Base-by-base conservation (phyloP, 2,329 filamentous ascomycete genomes). In the Cercospora sp. region DNA sequence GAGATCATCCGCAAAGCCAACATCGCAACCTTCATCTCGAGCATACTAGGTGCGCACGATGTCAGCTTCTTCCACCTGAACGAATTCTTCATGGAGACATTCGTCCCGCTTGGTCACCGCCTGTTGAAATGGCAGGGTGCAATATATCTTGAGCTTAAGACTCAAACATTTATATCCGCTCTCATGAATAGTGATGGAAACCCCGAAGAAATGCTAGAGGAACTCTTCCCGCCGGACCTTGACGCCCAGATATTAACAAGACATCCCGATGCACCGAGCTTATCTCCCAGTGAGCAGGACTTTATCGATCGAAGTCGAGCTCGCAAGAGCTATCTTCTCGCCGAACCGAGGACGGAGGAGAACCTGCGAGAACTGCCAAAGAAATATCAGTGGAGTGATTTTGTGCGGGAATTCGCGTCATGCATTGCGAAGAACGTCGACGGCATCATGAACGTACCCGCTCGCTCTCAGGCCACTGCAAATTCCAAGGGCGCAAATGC, bases 21-120 rank as follows among this genome's bases (percentile, higher is more conserved):
- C 72, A 80, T 89, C 60, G 88, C 88, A 10, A 89, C 87, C 0
- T 90, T 89, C 74, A 84, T 89, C 30, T 87, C 86, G 0, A 87
- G 85, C 69, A 85, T 90, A 28, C 88, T 90, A 73, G 86, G 87
- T 16, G 75, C 77, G 3, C 85, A 87, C 72, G 87, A 89, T 75
- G 86, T 90, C 68, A 86, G 86, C 9, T 89, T 90, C 72, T 86
- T 85, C 60, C 86, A 89, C 69, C 78, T 90, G 53, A 87, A 90
- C 73, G 84, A 88, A 55, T 82, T 85, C 71, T 90, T 90, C 74
- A 80, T 90, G 26, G 85, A 89, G 55, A 87, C 87, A 0, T 90
- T 90, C 74, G 86, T 89, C 8, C 85, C 87, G 0, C 83, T 87
- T 64, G 86, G 86, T 26, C 83, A 83, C 42, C 81, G 85, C 10